Conservation (phyloP, 2,329 filamentous ascomycete genomes). For the Clonostachys byssicola region DNA sequence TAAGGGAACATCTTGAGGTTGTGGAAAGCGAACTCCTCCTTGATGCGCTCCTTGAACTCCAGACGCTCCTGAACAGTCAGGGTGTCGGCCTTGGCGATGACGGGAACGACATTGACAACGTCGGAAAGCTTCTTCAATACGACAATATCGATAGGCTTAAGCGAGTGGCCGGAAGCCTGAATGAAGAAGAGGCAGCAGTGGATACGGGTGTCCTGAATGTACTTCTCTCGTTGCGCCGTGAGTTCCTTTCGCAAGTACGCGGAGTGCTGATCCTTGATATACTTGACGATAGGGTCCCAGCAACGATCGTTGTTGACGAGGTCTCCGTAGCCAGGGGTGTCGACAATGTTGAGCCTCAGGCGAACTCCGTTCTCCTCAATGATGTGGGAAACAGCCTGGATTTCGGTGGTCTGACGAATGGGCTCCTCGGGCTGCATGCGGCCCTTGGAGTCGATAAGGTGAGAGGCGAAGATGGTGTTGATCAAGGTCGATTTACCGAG, state of each 20-base stretch:
- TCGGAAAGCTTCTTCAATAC: slow-evolving; percentile 99
- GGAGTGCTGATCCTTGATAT: slow-evolving; percentile 99
- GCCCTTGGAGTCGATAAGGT: slow-evolving; percentile 98
- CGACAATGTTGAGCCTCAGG: slow-evolving; percentile 96
- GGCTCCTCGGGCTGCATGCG: slow-evolving; percentile 88
- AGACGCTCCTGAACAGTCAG: slow-evolving; percentile 92
- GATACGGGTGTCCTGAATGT: slow-evolving; percentile 98
- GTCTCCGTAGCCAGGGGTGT: slow-evolving; percentile 97
- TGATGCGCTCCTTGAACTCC: slow-evolving; percentile 98
- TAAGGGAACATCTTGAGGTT: slow-evolving; percentile 99
- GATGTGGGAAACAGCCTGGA: slow-evolving; percentile 95
- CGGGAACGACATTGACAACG: slow-evolving; percentile 97
- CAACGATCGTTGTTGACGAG: slow-evolving; percentile 99
- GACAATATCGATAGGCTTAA: slow-evolving; percentile 99
- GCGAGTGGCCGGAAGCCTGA: slow-evolving; percentile 92
- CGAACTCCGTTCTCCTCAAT: slow-evolving; percentile 99
- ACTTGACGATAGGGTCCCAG: slow-evolving; percentile 99
- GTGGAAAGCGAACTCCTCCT: slow-evolving; percentile 99
- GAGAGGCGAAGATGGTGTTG: slow-evolving; percentile 99
- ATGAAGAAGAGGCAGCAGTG: slow-evolving; percentile 99
- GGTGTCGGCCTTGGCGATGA: slow-evolving; percentile 97
- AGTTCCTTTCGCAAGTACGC: slow-evolving; percentile 99
- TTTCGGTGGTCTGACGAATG: slow-evolving; percentile 94
- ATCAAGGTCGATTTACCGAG: slow-evolving; percentile 98
- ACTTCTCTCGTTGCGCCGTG: slow-evolving; percentile 96